Conservation (phyloP, 768 basidiomycete genomes). For the Boletus patriciae region DNA sequence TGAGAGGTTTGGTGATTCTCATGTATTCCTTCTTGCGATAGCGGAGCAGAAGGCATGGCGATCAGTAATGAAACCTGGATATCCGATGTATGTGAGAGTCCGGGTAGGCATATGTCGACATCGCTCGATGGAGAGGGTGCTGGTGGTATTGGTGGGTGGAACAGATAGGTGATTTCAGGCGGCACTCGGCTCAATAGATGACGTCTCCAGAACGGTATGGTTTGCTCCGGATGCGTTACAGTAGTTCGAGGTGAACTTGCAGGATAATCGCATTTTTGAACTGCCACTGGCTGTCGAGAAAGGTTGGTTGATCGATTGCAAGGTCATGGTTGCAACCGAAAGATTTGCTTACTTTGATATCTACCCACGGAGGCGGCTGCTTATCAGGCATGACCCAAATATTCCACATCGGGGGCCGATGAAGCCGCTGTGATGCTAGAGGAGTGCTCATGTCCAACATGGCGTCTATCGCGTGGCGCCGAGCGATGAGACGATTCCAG, state of each 20-base stretch:
- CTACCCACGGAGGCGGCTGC: slow-evolving; percentile 10
- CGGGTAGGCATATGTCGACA: background rate
- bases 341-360: slow-evolving; percentile 23
- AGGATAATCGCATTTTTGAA: slow-evolving; percentile 1
- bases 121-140: background rate
- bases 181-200: slow-evolving; percentile 18
- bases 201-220: slow-evolving; percentile 23
- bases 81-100: slow-evolving; percentile 20
- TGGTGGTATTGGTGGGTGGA: slow-evolving; percentile 19
- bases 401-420: slow-evolving; percentile 28
- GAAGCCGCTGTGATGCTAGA: background rate
- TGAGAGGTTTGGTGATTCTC: slow-evolving; percentile 3
- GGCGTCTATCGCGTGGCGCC: slow-evolving; percentile 30
- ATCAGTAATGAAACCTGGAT: slow-evolving; percentile 31
- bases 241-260: background rate
- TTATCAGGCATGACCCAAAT: slow-evolving; percentile 11
- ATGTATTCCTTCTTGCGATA: background rate
- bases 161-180: slow-evolving; percentile 31
- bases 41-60: slow-evolving; percentile 26
- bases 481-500: slow-evolving; percentile 35
- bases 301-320: background rate
- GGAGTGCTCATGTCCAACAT: slow-evolving; percentile 7
- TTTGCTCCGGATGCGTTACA: slow-evolving; percentile 8
- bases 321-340: slow-evolving; percentile 19
- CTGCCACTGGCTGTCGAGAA: slow-evolving; percentile 27